A percentile compares a stretch with the other conserved stretches of the same genome.
Conservation (phyloP, 1,139 yeast species). For the Geotrichum siamense region DNA sequence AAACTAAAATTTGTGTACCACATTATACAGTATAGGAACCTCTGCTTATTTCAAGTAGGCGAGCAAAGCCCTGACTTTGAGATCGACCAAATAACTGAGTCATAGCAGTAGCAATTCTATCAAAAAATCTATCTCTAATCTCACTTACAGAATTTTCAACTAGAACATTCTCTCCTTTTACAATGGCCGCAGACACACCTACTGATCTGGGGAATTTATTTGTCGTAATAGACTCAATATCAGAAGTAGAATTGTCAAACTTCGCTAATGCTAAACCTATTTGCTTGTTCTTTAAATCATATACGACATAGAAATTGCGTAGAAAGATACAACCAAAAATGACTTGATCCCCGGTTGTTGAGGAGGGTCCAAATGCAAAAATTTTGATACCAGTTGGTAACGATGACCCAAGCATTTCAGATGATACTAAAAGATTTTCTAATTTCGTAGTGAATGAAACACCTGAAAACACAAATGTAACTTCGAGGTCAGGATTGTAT, state of each 20-base stretch:
- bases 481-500: slow-evolving; percentile 11
- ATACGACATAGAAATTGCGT: slow-evolving; percentile 27
- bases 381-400: slow-evolving; percentile 20
- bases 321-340: slow-evolving; percentile 29
- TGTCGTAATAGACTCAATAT: slow-evolving; percentile 20
- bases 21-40: too few relatives aligned
- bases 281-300: slow-evolving; percentile 24
- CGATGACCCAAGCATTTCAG: slow-evolving; percentile 21
- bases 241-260: slow-evolving; percentile 10
- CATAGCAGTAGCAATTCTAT: neutral
- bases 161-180: neutral
- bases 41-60: neutral
- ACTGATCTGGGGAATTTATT: slow-evolving; percentile 16
- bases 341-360: slow-evolving; percentile 20
- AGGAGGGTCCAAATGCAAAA: slow-evolving; percentile 23
- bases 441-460: slow-evolving; percentile 20
- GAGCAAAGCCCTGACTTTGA: slow-evolving; percentile 3
- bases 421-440: slow-evolving; percentile 20
- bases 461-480: slow-evolving; percentile 24
- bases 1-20: too few relatives aligned
- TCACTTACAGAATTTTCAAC: neutral
- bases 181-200: neutral
- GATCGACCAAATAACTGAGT: neutral
- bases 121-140: neutral
- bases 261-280: slow-evolving; percentile 27